A percentile compares a stretch with the other conserved stretches of the same genome.
phyloP scores from a whole-genome alignment of 129 eudicot genomes.

The Pseudognaphalium luteoalbum region DNA sequence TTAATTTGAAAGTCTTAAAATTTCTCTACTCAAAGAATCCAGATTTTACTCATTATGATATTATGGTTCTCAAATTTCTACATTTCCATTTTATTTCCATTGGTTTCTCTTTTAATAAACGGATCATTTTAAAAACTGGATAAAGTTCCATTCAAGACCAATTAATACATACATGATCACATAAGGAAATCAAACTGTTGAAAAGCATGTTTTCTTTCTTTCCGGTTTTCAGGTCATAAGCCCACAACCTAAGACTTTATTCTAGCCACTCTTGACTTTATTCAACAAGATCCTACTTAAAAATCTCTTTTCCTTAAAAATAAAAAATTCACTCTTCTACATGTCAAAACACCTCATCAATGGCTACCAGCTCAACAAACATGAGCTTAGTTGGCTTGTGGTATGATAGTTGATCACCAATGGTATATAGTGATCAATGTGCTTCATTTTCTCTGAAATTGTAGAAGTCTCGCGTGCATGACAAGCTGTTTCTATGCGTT shows the following conservation, averaged over 20 bases:
- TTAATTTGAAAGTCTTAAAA: no score
- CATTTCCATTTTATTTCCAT: not conserved
- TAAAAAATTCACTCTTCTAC: slow-evolving; percentile 18
- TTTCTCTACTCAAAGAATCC: no score
- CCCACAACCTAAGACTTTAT: slow-evolving; percentile 31
- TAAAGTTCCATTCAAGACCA: slow-evolving; percentile 26
- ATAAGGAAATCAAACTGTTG: not conserved
- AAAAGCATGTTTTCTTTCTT: not conserved
- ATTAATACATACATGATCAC: slow-evolving; percentile 17
- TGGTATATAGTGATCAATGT: slow-evolving; percentile 21
- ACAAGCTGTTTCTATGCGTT: slow-evolving; percentile 46
- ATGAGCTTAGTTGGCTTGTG: not conserved
- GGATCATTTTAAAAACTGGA: not conserved
- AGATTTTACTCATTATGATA: no score
- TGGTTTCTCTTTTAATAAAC: no score
- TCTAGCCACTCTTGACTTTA: slow-evolving; percentile 20
- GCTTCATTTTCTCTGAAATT: slow-evolving; percentile 43
- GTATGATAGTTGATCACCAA: slow-evolving; percentile 18
- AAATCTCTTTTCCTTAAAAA: not conserved
- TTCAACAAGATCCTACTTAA: slow-evolving; percentile 25
- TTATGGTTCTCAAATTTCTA: not conserved
- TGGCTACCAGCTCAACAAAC: slow-evolving; percentile 12
- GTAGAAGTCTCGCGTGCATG: slow-evolving; percentile 39
- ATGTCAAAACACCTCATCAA: slow-evolving; percentile 26
- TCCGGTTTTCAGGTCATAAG: not conserved